Base-by-base conservation (phyloP, 2,329 filamentous ascomycete species). In the Ophiocordyceps polyrhachis-furcata region DNA sequence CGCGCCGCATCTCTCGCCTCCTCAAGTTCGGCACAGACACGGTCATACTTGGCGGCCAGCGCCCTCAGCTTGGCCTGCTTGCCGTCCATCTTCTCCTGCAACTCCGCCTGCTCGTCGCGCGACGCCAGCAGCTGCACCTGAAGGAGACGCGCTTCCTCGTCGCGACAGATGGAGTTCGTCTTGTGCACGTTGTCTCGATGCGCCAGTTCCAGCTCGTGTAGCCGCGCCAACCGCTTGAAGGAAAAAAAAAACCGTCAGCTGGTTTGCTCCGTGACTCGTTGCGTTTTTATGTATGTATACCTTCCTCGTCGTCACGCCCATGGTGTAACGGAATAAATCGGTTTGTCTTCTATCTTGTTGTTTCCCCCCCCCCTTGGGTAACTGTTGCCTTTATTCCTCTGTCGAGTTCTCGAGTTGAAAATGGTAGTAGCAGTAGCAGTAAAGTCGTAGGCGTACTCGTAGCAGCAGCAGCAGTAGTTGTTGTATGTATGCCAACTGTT, bases 71-170 rank as follows among this genome's bases (percentile, higher is more conserved):
- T 70, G 44, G 74, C 68, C 44, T 81, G 74, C 51, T 74, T 73
- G 37, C 74, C 63, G 4, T 67, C 61, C 17, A 88, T 59, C 49
- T 80, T 70, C 41, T 78, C 72, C 50, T 76, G 73, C 25, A 94
- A 62, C 11, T 74, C 69, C 42, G 79, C 73, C 50, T 81, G 84
- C 49, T 93, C 81, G 50, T 88, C 77, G 49, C 79, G 71, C n/a
- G 83, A 66, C n/a, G 87, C 62, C 45, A 88, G 64, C 45, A 79
- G 69, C 49, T 79, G 74, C 48, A 89, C 69, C 51, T 76, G 76
- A 44, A 86, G 62, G 50, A 79, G 73, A 42, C 88, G 78, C 37
- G 75, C 68, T 48, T 80, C 76, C 59, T 96, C 88, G 50, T 86
- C 77, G 54, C 83, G 83, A 51, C 76, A 65, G 45, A 93, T 69